Base-by-base conservation (phyloP, 306 rosid species). In the Ormosia emarginata region DNA sequence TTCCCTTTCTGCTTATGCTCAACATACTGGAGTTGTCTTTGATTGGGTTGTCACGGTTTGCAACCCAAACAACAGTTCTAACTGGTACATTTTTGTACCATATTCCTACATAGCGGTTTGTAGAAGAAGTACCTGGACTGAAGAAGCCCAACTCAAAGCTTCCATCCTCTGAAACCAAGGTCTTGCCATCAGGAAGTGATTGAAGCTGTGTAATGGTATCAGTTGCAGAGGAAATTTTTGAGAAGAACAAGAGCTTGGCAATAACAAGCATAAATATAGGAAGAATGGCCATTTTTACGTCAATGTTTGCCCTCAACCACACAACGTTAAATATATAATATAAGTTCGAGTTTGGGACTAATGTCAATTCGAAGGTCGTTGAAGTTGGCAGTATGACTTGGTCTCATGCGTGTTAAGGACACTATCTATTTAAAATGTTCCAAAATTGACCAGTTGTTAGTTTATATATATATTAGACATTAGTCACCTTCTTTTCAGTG, bases 41-140 rank as follows among this genome's bases (percentile, higher is more conserved):
- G 50, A 43, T 58, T 40, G 83, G 70, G 18, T 79, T 79, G 53
- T 79, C 83, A 17, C 77, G 70, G 37, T 79, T 79, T 6, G 70
- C 69, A 30, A 79, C 82, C 82, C 82, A 79, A 40, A 79, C 68
- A 5, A 79, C 9, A 5, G 56, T 65, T 78, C 13, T 78, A 29
- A 5, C 6, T 41, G 59, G 37, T 7, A 67, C 68, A 2, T 14
- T 56, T n/a, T 69, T 68, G 65, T 30, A 79, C 83, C 83, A 79
- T 3, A 12, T n/a, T n/a, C n/a, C n/a, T n/a, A n/a, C n/a, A n/a
- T n/a, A n/a, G n/a, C n/a, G n/a, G n/a, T n/a, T n/a, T n/a, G n/a
- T n/a, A n/a, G n/a, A n/a, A n/a, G n/a, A n/a, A n/a, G n/a, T n/a
- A n/a, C n/a, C n/a, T n/a, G n/a, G n/a, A n/a, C n/a, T n/a, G n/a